A percentile compares a stretch with the other conserved stretches of the same genome.
These are phyloP conservation scores for Cercophora samala DNA, from an alignment of 495 filamentous ascomycete species.

Conservation along the genomic window DNA sequence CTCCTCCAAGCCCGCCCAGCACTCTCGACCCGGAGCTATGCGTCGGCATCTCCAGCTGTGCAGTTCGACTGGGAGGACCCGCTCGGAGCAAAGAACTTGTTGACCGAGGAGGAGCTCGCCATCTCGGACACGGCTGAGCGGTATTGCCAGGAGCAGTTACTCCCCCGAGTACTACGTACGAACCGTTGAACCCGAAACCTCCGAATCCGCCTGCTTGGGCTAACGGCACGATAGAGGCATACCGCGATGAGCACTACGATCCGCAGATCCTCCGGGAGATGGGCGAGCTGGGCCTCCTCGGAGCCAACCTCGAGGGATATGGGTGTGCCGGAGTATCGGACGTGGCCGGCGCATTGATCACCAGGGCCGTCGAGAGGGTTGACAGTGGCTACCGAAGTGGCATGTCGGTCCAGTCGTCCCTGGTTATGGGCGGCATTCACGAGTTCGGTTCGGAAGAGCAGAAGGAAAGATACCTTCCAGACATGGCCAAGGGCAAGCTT, in stretches of 20 bases:
- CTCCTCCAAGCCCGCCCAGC: constrained; percentile 12
- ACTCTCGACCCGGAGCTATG: constrained; percentile 19
- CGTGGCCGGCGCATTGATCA: constrained; percentile 90
- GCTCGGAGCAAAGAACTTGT: constrained; percentile 64
- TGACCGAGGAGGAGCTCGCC: constrained; percentile 86
- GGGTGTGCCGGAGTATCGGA: constrained; percentile 91
- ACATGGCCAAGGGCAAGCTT: constrained; percentile 81
- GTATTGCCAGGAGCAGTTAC: constrained; percentile 87
- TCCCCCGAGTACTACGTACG: constrained; percentile 84
- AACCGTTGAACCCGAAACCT: neutral
- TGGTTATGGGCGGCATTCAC: constrained; percentile 95
- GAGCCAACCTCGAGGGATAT: constrained; percentile 88
- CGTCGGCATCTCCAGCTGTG: constrained; percentile 23
- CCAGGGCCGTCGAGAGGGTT: constrained; percentile 91
- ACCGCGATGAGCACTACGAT: constrained; percentile 91
- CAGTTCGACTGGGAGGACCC: constrained; percentile 92
- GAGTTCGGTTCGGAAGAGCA: constrained; percentile 87
- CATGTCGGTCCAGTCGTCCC: constrained; percentile 92
- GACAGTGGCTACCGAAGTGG: constrained; percentile 93
- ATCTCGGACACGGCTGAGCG: constrained; percentile 83
- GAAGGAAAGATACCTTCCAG: constrained; percentile 82
- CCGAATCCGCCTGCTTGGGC: neutral
- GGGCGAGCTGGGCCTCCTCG: constrained; percentile 89
- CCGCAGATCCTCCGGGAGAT: constrained; percentile 85
- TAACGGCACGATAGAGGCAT: constrained; percentile 66